Evolutionary conservation across 495 filamentous ascomycete genomes (phyloP).

Genomic region (Zalerion maritima): DNA sequence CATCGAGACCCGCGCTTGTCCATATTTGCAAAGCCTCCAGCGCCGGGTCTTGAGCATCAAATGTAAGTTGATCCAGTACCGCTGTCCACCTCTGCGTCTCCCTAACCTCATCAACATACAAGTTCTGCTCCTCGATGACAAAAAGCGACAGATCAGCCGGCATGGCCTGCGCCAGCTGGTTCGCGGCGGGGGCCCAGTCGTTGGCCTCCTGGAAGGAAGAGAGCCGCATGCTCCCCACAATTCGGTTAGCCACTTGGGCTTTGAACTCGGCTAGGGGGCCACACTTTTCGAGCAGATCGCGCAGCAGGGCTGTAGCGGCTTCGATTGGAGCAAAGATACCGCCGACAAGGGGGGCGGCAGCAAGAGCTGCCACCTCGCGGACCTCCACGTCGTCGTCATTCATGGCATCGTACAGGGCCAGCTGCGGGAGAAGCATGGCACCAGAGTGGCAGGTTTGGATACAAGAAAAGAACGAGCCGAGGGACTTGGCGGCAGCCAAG

Average conservation of each 20-base stretch:
- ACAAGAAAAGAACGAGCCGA: conserved; percentile 18
- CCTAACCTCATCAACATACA: conserved; percentile 65
- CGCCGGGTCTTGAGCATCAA: conserved; percentile 4
- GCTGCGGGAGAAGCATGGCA: conserved; percentile 24
- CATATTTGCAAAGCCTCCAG: conserved; percentile 25
- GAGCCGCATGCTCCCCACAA: conserved; percentile 16
- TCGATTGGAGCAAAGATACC: conserved; percentile 22
- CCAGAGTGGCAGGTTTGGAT: background rate
- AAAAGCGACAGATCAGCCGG: conserved; percentile 63
- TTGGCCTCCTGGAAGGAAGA: conserved; percentile 3
- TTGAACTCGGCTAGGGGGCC: conserved; percentile 14
- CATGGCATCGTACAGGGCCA: conserved; percentile 40
- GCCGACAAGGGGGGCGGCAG: conserved; percentile 24
- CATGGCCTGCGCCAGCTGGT: conserved; percentile 32
- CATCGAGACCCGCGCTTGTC: conserved; percentile 40
- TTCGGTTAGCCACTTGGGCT: conserved; percentile 16
- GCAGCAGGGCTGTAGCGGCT: conserved; percentile 21
- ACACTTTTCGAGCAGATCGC: conserved; percentile 18
- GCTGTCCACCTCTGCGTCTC: conserved; percentile 53
- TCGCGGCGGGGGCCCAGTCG: conserved; percentile 23
- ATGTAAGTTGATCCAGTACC: conserved; percentile 22
- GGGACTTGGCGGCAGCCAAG: conserved; percentile 34
- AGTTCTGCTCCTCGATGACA: conserved; percentile 76
- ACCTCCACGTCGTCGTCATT: conserved; percentile 90
- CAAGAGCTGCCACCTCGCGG: conserved; percentile 44